Percentiles rank a stretch among this genome's conserved stretches.
phyloP scores from a whole-genome alignment of 345 rosid genomes.

The Citrus glauca region DNA sequence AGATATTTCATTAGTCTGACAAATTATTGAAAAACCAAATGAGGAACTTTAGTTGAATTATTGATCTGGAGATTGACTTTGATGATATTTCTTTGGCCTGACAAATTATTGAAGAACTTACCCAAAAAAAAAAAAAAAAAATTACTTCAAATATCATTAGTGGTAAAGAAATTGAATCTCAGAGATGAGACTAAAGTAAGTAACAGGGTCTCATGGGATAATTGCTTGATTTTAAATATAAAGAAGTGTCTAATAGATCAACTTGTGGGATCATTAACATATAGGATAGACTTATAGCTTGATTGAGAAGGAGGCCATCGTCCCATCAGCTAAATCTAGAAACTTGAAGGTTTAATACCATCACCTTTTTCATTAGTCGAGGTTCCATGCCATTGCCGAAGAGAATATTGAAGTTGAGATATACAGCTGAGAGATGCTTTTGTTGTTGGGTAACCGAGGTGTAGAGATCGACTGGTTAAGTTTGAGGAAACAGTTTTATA shows the following conservation, averaged over 20 bases:
- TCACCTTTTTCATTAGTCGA: not conserved
- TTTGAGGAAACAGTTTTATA: not conserved
- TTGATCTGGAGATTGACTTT: too few species aligned
- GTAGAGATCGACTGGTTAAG: not conserved
- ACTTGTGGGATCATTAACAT: not conserved
- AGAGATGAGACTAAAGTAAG: not conserved
- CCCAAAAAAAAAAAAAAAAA: too few species aligned
- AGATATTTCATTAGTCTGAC: too few species aligned
- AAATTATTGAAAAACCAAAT: too few species aligned
- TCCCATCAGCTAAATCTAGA: not conserved
- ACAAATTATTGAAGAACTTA: too few species aligned
- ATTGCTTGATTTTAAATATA: not conserved
- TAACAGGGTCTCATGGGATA: not conserved
- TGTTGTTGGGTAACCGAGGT: not conserved
- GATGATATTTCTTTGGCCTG: too few species aligned
- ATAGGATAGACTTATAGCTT: not conserved
- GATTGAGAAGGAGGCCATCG: not conserved
- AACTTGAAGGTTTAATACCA: not conserved
- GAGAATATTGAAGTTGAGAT: not conserved
- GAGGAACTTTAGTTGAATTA: too few species aligned
- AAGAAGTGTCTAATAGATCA: not conserved
- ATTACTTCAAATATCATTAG: not conserved
- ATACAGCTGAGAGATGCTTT: not conserved
- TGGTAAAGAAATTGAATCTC: not conserved
- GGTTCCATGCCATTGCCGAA: not conserved